These are phyloP conservation scores for Trichoderma polysporum DNA, from an alignment of 2,329 filamentous ascomycete species.

Conservation along the genomic window DNA sequence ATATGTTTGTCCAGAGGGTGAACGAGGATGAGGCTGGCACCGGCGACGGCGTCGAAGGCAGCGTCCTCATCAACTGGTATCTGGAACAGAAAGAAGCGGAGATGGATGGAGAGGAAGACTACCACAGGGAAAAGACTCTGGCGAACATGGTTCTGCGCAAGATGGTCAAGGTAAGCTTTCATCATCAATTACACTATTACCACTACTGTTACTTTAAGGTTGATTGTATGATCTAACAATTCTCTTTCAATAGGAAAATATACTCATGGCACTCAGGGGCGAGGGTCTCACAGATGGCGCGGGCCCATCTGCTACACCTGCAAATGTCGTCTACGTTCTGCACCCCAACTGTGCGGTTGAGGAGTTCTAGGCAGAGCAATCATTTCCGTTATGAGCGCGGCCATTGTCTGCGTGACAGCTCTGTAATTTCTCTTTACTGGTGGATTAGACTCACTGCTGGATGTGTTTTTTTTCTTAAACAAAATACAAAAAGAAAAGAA, in stretches of 20 bases:
- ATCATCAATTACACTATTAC: conserved; percentile 51
- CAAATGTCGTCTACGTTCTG: conserved; percentile 71
- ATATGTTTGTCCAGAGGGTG: conserved; percentile 77
- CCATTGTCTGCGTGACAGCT: neutral
- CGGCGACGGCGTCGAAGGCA: conserved; percentile 81
- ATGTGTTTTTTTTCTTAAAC: no score
- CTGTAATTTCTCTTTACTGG: neutral
- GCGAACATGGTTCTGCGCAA: conserved; percentile 86
- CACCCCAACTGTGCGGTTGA: conserved; percentile 94
- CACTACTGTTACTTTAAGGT: neutral
- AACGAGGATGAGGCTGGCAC: conserved; percentile 74
- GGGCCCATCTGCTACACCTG: conserved; percentile 40
- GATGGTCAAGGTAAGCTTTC: conserved; percentile 83
- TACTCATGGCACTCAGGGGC: conserved; percentile 75
- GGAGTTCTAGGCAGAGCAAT: conserved; percentile 41
- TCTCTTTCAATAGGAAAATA: conserved; percentile 72
- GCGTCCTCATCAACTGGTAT: conserved; percentile 84
- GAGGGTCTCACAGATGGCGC: conserved; percentile 55
- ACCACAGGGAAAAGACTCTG: conserved; percentile 71
- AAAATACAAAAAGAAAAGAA: neutral
- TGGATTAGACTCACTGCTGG: neutral
- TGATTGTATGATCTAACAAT: conserved; percentile 30
- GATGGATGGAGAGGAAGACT: conserved; percentile 75
- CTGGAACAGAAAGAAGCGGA: conserved; percentile 87
- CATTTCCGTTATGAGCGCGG: neutral